Evolutionary conservation across 108 stramenopile genomes (phyloP).

Genomic region (Pseudonitzschia delicatissima): DNA sequence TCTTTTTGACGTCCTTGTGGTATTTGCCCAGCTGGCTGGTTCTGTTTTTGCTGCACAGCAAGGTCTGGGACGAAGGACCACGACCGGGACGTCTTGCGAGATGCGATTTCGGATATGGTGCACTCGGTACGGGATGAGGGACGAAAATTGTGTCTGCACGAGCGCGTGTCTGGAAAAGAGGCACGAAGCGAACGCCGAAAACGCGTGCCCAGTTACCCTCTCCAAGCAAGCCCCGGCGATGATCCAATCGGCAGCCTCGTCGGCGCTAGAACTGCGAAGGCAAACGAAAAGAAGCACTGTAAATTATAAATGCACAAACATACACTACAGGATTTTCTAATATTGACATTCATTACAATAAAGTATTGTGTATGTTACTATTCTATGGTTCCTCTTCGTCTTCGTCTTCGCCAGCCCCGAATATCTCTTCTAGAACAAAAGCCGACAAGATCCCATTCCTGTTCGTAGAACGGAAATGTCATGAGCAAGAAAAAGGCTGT

Average conservation of each 20-base stretch:
- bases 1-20: conserved; percentile 95
- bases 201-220: conserved; percentile 39
- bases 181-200: conserved; percentile 6
- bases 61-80: conserved; percentile 75
- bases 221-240: conserved; percentile 11
- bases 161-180: conserved; percentile 37
- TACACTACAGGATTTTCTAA: not conserved
- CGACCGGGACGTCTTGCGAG: conserved; percentile 39
- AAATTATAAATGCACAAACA: not conserved
- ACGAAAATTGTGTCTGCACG: conserved; percentile 76
- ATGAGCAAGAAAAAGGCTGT: conserved; percentile 67
- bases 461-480: conserved; percentile 83
- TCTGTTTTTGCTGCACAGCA: conserved; percentile 91
- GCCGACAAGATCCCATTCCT: conserved; percentile 80
- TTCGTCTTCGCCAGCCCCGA: conserved; percentile 55
- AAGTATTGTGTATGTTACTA: not conserved
- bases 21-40: conserved; percentile 93
- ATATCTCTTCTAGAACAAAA: conserved; percentile 58
- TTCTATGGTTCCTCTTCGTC: not conserved
- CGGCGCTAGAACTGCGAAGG: conserved; percentile 5
- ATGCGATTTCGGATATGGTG: conserved; percentile 39
- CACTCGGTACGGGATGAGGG: conserved; percentile 69
- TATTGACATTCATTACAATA: not conserved
- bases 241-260: conserved; percentile 10
- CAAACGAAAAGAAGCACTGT: conserved; percentile 7